Percentiles rank a stretch among this genome's conserved stretches.
phyloP scores from a whole-genome alignment of 805 yeast species.

The Suhomyces xylopsoci region DNA sequence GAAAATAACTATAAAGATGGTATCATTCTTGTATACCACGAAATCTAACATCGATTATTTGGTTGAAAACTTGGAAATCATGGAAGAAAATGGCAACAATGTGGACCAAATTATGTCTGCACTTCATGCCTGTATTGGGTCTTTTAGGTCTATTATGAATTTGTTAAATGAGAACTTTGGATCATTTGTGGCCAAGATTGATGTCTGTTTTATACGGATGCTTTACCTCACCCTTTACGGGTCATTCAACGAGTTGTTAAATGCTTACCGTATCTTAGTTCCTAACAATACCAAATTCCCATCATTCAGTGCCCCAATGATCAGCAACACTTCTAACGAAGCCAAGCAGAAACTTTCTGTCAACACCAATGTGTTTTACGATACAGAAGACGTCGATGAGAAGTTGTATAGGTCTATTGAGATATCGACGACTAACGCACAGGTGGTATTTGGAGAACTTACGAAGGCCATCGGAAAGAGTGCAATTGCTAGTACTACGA shows the following conservation, averaged over 20 bases:
- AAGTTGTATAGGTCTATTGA: conserved; percentile 63
- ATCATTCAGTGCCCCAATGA: conserved; percentile 1
- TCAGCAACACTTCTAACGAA: background rate
- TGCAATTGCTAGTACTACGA: conserved; percentile 48
- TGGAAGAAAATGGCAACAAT: conserved; percentile 39
- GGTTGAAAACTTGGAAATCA: conserved; percentile 53
- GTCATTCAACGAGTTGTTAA: conserved; percentile 62
- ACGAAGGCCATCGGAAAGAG: conserved; percentile 64
- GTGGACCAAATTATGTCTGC: conserved; percentile 28
- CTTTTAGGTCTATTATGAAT: conserved; percentile 52
- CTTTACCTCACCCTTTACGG: conserved; percentile 59
- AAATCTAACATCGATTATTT: conserved; percentile 55
- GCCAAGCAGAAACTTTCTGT: conserved; percentile 17
- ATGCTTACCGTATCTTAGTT: conserved; percentile 53
- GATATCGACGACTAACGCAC: conserved; percentile 65
- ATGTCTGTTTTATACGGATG: conserved; percentile 63
- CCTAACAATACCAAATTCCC: conserved; percentile 16
- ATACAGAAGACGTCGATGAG: conserved; percentile 56
- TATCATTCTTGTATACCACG: conserved; percentile 48
- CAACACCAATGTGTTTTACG: conserved; percentile 19
- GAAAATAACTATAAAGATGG: conserved; percentile 51
- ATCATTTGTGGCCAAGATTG: conserved; percentile 52
- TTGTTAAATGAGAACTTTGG: conserved; percentile 47
- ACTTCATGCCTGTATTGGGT: conserved; percentile 34
- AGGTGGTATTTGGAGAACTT: conserved; percentile 71